These are phyloP conservation scores for Gypsophila paniculata DNA, from an alignment of 179 eudicot genomes.

Conservation along the genomic window DNA sequence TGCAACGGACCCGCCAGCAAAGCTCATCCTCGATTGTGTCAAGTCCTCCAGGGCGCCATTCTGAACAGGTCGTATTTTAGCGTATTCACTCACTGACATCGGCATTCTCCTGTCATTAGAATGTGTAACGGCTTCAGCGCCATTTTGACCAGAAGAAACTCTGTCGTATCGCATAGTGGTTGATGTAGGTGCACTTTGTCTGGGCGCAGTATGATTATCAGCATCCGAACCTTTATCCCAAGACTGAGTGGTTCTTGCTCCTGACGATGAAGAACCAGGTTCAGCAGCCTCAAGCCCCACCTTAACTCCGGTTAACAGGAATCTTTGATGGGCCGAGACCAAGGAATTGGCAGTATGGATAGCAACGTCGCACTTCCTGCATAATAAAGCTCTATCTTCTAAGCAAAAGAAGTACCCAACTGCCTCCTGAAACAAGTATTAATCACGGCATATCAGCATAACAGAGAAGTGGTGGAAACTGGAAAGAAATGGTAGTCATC, in stretches of 20 bases:
- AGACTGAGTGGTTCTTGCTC: slow-evolving; percentile 46
- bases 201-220: slow-evolving; percentile 38
- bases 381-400: slow-evolving; percentile 81
- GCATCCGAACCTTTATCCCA: slow-evolving; percentile 43
- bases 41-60: slow-evolving; percentile 40
- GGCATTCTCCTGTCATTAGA: slow-evolving; percentile 35
- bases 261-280: slow-evolving; percentile 48
- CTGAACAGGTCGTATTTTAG: slow-evolving; percentile 35
- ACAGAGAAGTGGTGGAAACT: not conserved
- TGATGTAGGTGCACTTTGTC: slow-evolving; percentile 29
- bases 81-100: slow-evolving; percentile 32
- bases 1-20: slow-evolving; percentile 54
- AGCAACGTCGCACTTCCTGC: slow-evolving; percentile 81
- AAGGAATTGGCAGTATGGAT: slow-evolving; percentile 60
- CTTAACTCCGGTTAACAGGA: slow-evolving; percentile 79
- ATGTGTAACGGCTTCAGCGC: slow-evolving; percentile 32
- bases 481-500: not conserved
- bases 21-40: slow-evolving; percentile 38
- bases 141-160: slow-evolving; percentile 34
- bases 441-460: not conserved
- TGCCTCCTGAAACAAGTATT: slow-evolving; percentile 49
- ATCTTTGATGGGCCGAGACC: slow-evolving; percentile 70
- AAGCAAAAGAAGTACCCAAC: slow-evolving; percentile 86
- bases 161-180: slow-evolving; percentile 32
- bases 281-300: slow-evolving; percentile 64